Percentiles rank a stretch among this genome's conserved stretches.
phyloP scores from a whole-genome alignment of 2,329 filamentous ascomycete genomes.

The Fusarium protoensiforme region DNA sequence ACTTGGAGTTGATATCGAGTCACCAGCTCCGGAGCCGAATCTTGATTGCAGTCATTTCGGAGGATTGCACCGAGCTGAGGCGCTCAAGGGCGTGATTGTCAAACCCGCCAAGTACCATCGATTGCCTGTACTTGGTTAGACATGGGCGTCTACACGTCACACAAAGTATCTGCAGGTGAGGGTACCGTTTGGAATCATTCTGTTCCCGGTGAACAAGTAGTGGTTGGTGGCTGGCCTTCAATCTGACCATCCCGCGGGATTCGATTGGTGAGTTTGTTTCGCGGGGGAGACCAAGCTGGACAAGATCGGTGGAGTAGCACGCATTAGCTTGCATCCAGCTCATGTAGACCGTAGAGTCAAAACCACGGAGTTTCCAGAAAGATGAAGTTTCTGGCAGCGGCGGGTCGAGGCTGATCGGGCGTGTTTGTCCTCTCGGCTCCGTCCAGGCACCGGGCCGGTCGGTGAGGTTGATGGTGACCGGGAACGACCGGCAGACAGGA shows the following conservation, averaged over 20 bases:
- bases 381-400: not conserved
- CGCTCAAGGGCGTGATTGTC: not conserved
- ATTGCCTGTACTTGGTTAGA: not conserved
- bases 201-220: not conserved
- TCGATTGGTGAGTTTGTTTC: constrained; percentile 35
- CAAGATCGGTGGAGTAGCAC: not conserved
- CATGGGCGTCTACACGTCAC: not conserved
- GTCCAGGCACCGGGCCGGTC: constrained; percentile 17
- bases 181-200: not conserved
- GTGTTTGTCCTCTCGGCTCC: constrained; percentile 2
- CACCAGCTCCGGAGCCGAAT: constrained; percentile 13
- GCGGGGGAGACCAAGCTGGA: constrained; percentile 16
- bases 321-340: constrained; percentile 1
- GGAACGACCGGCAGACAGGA: constrained; percentile 2
- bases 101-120: not conserved
- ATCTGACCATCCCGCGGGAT: constrained; percentile 34
- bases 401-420: not conserved
- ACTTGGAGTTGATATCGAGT: not conserved
- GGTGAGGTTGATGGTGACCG: constrained; percentile 14
- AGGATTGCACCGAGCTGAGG: constrained; percentile 2
- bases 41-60: not conserved
- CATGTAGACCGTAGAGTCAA: not conserved
- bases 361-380: not conserved
- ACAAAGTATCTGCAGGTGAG: not conserved
- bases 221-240: constrained; percentile 21